phyloP scores from a whole-genome alignment of 2,329 filamentous ascomycete genomes.

The Polytolypa hystricis region DNA sequence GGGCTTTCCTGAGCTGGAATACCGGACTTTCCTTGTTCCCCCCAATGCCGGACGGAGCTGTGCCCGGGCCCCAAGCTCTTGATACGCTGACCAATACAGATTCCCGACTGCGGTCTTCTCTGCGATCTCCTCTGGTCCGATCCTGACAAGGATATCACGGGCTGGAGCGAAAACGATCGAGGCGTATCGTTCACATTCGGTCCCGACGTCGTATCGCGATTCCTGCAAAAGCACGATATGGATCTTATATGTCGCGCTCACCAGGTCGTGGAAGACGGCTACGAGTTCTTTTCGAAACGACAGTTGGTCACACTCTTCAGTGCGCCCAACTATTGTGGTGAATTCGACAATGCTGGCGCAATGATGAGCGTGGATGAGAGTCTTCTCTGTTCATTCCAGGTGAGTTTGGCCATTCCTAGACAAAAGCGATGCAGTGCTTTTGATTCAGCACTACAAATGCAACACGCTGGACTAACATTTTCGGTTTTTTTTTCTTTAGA shows the following conservation, averaged over 20 bases:
- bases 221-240: constrained; percentile 99
- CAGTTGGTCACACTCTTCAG: constrained; percentile 96
- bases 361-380: constrained; percentile 99
- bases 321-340: constrained; percentile 97
- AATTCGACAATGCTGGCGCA: constrained; percentile 97
- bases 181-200: constrained; percentile 98
- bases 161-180: constrained; percentile 98
- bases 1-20: too few relatives aligned
- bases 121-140: constrained; percentile 98
- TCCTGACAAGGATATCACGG: constrained; percentile 97
- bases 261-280: constrained; percentile 97
- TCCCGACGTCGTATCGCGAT: constrained; percentile 90
- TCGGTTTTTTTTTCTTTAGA: constrained; percentile 42
- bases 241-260: constrained; percentile 97
- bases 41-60: constrained; percentile 11
- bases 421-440: not conserved
- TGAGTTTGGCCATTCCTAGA: constrained; percentile 35
- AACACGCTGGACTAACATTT: constrained; percentile 11
- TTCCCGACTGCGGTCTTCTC: constrained; percentile 92
- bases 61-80: constrained; percentile 23
- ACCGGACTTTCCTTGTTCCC: constrained; percentile 11
- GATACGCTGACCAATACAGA: constrained; percentile 49
- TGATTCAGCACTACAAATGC: too few relatives aligned
- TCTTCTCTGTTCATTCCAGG: constrained; percentile 97
- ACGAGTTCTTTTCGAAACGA: constrained; percentile 98